phyloP scores from a whole-genome alignment of 768 basidiomycete genomes.

The Mycena venus region DNA sequence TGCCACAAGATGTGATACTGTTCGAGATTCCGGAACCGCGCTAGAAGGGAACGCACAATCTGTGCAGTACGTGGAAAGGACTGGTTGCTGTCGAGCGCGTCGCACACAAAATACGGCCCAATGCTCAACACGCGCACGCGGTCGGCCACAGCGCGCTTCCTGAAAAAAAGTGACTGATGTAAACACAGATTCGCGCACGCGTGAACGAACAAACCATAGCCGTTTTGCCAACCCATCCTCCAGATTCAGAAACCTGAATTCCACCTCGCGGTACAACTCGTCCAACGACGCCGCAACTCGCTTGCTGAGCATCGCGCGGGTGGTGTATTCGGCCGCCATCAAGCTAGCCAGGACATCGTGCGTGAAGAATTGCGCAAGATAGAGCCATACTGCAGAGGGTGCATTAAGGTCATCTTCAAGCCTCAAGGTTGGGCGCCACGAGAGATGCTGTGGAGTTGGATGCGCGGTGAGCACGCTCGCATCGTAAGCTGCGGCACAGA shows the following conservation, averaged over 20 bases:
- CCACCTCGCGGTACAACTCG: constrained; percentile 17
- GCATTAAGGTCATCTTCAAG: constrained; percentile 26
- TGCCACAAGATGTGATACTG: constrained; percentile 29
- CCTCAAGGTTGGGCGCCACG: not conserved
- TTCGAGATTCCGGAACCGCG: constrained; percentile 16
- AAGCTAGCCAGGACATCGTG: constrained; percentile 13
- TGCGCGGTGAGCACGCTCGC: not conserved
- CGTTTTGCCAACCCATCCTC: constrained; percentile 14
- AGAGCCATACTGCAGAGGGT: constrained; percentile 18
- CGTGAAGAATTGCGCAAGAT: constrained; percentile 22
- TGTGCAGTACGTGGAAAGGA: not conserved
- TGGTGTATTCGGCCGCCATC: not conserved
- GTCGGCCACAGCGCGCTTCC: constrained; percentile 12
- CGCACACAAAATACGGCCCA: constrained; percentile 27
- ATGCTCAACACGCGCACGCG: constrained; percentile 21
- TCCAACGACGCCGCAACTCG: constrained; percentile 6
- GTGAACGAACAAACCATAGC: constrained; percentile 16
- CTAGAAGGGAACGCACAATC: not conserved
- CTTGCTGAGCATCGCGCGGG: not conserved
- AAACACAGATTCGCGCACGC: not conserved
- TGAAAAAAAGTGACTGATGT: not conserved
- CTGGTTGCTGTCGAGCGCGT: constrained; percentile 15
- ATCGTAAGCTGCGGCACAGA: not conserved
- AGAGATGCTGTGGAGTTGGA: not conserved
- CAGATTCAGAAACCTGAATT: constrained; percentile 21